phyloP scores from a whole-genome alignment of 148 eudicot species.

The Mesembryanthemum crystallinum region DNA sequence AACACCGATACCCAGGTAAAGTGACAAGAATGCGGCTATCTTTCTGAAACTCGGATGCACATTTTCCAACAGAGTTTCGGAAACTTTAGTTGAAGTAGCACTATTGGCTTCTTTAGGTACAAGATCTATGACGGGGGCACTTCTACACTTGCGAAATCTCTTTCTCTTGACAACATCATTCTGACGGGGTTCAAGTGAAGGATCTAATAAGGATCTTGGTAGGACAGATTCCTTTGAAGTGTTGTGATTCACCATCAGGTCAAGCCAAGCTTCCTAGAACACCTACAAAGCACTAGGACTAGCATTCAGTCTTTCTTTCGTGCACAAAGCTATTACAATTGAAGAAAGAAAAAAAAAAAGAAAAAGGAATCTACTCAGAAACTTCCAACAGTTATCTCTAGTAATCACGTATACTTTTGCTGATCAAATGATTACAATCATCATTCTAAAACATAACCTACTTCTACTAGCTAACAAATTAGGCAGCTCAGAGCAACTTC shows the following conservation, averaged over 20 bases:
- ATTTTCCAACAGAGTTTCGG: conserved; percentile 32
- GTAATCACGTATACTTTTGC: too few species aligned
- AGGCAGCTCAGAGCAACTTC: too few species aligned
- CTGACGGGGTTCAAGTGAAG: conserved; percentile 8
- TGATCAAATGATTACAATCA: too few species aligned
- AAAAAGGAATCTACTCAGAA: background rate
- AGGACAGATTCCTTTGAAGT: conserved; percentile 31
- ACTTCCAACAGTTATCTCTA: background rate
- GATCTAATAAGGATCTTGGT: conserved; percentile 23
- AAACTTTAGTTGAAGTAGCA: conserved; percentile 14
- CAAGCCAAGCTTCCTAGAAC: conserved; percentile 5
- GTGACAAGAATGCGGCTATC: conserved; percentile 39
- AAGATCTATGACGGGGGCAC: conserved; percentile 51
- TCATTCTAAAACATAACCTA: too few species aligned
- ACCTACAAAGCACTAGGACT: conserved; percentile 11
- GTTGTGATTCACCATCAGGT: conserved; percentile 24
- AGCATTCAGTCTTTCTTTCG: background rate
- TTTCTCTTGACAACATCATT: conserved; percentile 39
- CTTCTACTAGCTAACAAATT: too few species aligned
- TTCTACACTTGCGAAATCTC: conserved; percentile 52
- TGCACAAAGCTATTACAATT: background rate
- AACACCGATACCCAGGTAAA: conserved; percentile 52
- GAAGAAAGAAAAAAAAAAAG: background rate
- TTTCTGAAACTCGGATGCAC: conserved; percentile 60
- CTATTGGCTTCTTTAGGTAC: conserved; percentile 33